Conservation (phyloP, 106 monocot species). For the Apostasia shenzhenica region DNA sequence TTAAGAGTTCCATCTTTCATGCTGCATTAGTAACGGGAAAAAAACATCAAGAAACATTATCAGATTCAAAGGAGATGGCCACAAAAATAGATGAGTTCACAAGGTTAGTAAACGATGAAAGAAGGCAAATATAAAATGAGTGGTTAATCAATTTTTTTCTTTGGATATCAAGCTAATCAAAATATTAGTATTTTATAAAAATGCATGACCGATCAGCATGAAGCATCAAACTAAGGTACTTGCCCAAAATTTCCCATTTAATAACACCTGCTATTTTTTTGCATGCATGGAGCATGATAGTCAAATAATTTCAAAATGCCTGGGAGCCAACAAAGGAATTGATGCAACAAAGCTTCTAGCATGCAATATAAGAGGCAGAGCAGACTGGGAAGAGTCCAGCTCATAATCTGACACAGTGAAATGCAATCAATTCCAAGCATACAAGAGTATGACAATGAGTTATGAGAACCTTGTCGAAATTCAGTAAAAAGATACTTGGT, state of each 20-base stretch:
- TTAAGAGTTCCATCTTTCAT: slow-evolving; percentile 97
- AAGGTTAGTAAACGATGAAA: background rate
- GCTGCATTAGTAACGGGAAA: slow-evolving; percentile 40
- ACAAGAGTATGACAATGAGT: no score
- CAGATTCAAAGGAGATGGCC: background rate
- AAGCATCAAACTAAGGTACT: no score
- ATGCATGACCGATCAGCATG: background rate
- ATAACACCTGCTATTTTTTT: no score
- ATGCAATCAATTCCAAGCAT: background rate
- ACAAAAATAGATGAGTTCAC: background rate
- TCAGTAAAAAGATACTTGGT: background rate
- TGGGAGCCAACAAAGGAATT: background rate
- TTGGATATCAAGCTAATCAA: background rate
- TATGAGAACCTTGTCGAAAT: background rate
- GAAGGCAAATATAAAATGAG: background rate
- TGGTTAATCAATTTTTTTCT: background rate
- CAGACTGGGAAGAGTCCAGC: background rate
- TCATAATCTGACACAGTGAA: background rate
- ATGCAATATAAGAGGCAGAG: background rate
- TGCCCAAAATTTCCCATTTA: no score
- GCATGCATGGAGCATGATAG: background rate
- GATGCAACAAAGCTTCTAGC: background rate
- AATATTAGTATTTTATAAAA: background rate
- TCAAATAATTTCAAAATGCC: background rate
- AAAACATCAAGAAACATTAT: background rate